Percentiles rank a stretch among this genome's conserved stretches.
Conservation (phyloP, 2,329 filamentous ascomycete species). For the Ophiostoma triangulosporum region DNA sequence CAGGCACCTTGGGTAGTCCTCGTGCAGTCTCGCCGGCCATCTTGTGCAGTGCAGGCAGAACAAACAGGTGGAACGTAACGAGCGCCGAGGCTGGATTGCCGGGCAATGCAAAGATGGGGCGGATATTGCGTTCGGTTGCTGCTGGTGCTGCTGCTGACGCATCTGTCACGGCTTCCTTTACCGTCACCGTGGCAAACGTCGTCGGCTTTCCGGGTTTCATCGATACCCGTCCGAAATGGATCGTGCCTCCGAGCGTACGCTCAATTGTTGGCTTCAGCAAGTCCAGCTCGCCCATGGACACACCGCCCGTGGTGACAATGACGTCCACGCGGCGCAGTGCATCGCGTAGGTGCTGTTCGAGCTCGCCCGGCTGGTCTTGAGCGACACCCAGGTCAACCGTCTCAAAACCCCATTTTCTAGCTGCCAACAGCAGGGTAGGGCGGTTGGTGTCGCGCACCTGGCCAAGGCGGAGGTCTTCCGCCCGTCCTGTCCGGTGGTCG, state of each 20-base stretch:
- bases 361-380: slow-evolving; percentile 53
- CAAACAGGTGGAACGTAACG: slow-evolving; percentile 89
- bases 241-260: slow-evolving; percentile 73
- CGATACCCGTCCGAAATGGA: slow-evolving; percentile 88
- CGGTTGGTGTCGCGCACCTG: slow-evolving; percentile 92
- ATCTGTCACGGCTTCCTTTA: slow-evolving; percentile 36
- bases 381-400: slow-evolving; percentile 79
- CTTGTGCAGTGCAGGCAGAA: slow-evolving; percentile 73
- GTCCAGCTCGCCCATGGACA: slow-evolving; percentile 96
- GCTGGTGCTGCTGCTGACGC: neutral
- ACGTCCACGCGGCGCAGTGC: slow-evolving; percentile 65
- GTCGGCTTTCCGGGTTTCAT: slow-evolving; percentile 99
- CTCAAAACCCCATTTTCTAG: slow-evolving; percentile 60
- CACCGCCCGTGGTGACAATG: slow-evolving; percentile 83
- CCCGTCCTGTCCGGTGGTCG: slow-evolving; percentile 33
- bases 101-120: slow-evolving; percentile 76
- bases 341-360: slow-evolving; percentile 65
- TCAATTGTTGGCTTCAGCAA: slow-evolving; percentile 94
- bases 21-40: slow-evolving; percentile 52
- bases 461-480: slow-evolving; percentile 47
- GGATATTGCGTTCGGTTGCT: slow-evolving; percentile 33
- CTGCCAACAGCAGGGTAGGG: slow-evolving; percentile 70
- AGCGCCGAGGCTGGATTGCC: slow-evolving; percentile 90
- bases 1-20: slow-evolving; percentile 60
- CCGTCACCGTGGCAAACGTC: slow-evolving; percentile 81